These are phyloP conservation scores for Suillus decipiens DNA, from an alignment of 768 basidiomycete species.

Conservation along the genomic window DNA sequence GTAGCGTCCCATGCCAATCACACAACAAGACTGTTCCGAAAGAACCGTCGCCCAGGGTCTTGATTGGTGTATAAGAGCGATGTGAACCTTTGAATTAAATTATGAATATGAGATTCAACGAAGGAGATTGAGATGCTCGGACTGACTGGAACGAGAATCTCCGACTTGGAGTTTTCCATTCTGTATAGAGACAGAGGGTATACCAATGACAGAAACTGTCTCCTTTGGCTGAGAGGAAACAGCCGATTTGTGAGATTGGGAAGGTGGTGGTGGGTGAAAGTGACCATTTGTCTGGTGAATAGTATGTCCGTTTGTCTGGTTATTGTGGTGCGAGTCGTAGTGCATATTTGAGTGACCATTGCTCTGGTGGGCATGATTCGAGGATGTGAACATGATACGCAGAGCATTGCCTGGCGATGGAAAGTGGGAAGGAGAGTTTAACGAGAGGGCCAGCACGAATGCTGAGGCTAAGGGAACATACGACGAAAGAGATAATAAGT, in stretches of 20 bases:
- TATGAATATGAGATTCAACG: slow-evolving; percentile 16
- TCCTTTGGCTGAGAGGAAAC: slow-evolving; percentile 45
- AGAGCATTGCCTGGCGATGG: slow-evolving; percentile 34
- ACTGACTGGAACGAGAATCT: slow-evolving; percentile 69
- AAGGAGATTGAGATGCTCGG: slow-evolving; percentile 8
- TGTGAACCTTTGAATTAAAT: slow-evolving; percentile 59
- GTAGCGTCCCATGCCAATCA: slow-evolving; percentile 97
- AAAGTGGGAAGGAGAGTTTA: slow-evolving; percentile 19
- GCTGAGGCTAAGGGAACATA: slow-evolving; percentile 20
- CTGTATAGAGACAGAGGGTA: slow-evolving; percentile 76
- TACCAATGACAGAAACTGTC: slow-evolving; percentile 65
- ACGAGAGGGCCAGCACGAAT: slow-evolving; percentile 15
- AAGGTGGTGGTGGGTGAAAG: slow-evolving; percentile 19
- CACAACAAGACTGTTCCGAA: slow-evolving; percentile 99
- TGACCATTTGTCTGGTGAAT: slow-evolving; percentile 17
- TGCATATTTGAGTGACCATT: slow-evolving; percentile 11
- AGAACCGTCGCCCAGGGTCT: slow-evolving; percentile 96
- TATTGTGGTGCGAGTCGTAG: slow-evolving; percentile 26
- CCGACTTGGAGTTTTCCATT: slow-evolving; percentile 74
- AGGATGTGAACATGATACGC: slow-evolving; percentile 35
- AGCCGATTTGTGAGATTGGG: slow-evolving; percentile 18
- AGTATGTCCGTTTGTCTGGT: slow-evolving; percentile 31
- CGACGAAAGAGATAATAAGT: slow-evolving; percentile 22
- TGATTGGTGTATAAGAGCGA: slow-evolving; percentile 91
- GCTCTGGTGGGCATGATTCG: slow-evolving; percentile 33